Conservation (phyloP, 2,329 filamentous ascomycete species). For the Colletotrichum sansevieriae region DNA sequence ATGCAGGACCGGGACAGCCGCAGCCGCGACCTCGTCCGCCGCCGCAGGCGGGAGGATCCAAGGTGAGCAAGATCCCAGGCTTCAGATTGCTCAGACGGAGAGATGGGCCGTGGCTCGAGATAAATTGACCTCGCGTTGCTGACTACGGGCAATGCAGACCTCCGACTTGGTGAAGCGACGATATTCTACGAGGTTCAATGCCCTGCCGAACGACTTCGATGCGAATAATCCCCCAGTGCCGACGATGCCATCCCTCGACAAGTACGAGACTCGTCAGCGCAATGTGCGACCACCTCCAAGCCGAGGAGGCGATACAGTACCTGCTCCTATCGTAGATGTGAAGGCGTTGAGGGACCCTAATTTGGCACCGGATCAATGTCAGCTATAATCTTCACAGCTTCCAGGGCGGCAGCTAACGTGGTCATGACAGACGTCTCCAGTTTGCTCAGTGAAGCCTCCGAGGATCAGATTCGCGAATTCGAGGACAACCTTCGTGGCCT, state of each 20-base stretch:
- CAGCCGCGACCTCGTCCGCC: constrained; percentile 52
- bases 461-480: constrained; percentile 87
- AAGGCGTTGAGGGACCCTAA: constrained; percentile 84
- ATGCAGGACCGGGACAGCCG: constrained; percentile 33
- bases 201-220: constrained; percentile 77
- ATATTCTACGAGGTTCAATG: constrained; percentile 94
- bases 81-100: background rate
- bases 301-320: constrained; percentile 60
- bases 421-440: constrained; percentile 69
- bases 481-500: constrained; percentile 81
- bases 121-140: background rate
- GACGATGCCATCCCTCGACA: constrained; percentile 69
- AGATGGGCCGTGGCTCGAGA: background rate
- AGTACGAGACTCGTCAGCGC: constrained; percentile 66
- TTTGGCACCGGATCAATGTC: constrained; percentile 83
- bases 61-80: constrained; percentile 56
- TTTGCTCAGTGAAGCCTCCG: constrained; percentile 85
- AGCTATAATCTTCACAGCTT: constrained; percentile 46
- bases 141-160: constrained; percentile 58
- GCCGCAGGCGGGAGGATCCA: constrained; percentile 64
- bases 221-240: constrained; percentile 81
- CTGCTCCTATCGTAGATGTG: constrained; percentile 78
- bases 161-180: constrained; percentile 91
- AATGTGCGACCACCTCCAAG: constrained; percentile 67
- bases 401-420: constrained; percentile 34